Evolutionary conservation across 1,284 basidiomycete species (phyloP), one percentile per base, ranked within the genome.

Genomic region (Agaricales sp.): DNA sequence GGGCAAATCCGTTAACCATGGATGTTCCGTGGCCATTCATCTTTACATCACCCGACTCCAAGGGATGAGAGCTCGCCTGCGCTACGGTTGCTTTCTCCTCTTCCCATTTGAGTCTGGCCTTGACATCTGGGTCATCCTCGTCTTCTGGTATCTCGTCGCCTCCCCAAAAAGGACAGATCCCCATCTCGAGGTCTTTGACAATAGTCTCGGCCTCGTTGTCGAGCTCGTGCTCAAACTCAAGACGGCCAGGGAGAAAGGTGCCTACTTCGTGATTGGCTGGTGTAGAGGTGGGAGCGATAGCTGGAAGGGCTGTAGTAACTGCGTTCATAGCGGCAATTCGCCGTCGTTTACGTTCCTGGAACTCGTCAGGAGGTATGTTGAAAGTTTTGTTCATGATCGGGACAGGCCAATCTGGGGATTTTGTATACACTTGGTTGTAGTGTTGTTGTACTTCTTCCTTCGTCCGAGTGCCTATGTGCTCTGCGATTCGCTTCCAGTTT

Each of bases 171-270:
- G 81, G 74, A 51, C 92, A 91, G 8, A 91, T 69, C 2, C 92
- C 95, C 59, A 98, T 98, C 63, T 98, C 94, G 56, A 99, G 75
- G 61, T 99, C 93, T 67, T 98, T 99, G 56, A 98, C 87, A 1
- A 92, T 69, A 60, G 94, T 85, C 62, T 99, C 95, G 0, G 95
- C 95, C 30, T 98, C 93, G 62, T 96, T 94, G 62, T 98, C 95
- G 16, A 92, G 70, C 66, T 99, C 96, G 57, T 92, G 89, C 63
- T 99, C 96, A 63, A 99, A 99, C 64, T 99, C 95, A 46, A 99
- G 76, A 43, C 96, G 85, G 16, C 95, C 95, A 4, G 95, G 95
- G 67, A 99, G 88, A 68, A 88, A 98, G 0, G 88, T 90, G 11
- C 83, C 83, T 39, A 99, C 78, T 68, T 99, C 96, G 66, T 98